Evolutionary conservation across 768 basidiomycete species (phyloP).

Genomic region (Sarcodon sp.): DNA sequence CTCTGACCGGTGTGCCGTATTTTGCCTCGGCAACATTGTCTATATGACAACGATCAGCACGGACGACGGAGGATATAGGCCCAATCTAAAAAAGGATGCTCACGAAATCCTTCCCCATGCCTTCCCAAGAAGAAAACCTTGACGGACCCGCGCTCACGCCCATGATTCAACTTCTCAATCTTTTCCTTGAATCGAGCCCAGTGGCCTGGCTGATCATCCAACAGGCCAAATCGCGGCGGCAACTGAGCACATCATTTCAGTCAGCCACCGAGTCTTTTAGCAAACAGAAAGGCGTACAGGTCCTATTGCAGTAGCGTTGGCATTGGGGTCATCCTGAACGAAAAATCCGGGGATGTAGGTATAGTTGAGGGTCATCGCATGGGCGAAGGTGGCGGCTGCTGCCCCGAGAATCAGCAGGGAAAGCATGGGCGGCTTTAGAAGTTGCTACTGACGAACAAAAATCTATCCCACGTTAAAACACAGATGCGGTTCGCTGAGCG

Average conservation of each 20-base stretch:
- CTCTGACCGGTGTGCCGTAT: conserved; percentile 33
- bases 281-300: conserved; percentile 12
- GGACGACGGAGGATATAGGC: neutral
- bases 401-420: too few relatives aligned
- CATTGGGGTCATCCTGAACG: conserved; percentile 22
- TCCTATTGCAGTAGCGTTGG: conserved; percentile 14
- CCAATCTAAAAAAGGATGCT: conserved; percentile 12
- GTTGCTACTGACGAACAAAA: too few relatives aligned
- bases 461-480: too few relatives aligned
- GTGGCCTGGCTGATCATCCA: conserved; percentile 32
- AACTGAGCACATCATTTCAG: conserved; percentile 22
- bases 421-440: too few relatives aligned
- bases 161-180: conserved; percentile 27
- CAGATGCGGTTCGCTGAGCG: too few relatives aligned
- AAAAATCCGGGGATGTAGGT: conserved; percentile 27
- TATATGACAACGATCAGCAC: conserved; percentile 12
- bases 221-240: conserved; percentile 43
- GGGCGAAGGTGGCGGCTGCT: neutral
- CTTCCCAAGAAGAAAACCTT: conserved; percentile 57
- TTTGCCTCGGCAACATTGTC: conserved; percentile 56
- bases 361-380: neutral
- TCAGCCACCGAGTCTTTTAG: neutral
- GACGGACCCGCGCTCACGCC: conserved; percentile 27
- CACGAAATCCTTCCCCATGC: conserved; percentile 68
- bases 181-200: conserved; percentile 33